Conservation (phyloP, 164 flowering plant genomes). For the Chimonanthus praecox region DNA sequence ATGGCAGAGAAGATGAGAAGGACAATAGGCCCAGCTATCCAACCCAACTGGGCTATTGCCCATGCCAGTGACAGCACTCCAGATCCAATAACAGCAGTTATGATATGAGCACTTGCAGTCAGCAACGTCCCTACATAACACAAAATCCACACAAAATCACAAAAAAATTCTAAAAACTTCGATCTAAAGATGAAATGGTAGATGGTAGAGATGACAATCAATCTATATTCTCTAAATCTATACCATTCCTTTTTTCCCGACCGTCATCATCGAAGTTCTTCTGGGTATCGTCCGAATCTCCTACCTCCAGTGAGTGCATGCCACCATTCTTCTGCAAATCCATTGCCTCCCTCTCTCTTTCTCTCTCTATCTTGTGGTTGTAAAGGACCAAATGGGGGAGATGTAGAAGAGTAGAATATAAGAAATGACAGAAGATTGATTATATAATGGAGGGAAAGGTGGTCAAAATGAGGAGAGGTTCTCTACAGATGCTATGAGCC, state of each 20-base stretch:
- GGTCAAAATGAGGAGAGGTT: not conserved
- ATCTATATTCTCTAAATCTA: too few species aligned
- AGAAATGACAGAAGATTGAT: not conserved
- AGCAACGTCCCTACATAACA: slow-evolving; percentile 56
- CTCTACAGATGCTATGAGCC: too few species aligned
- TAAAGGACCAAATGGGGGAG: not conserved
- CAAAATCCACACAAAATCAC: not conserved
- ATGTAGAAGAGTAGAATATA: not conserved
- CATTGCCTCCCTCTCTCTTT: not conserved
- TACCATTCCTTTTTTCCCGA: slow-evolving; percentile 57
- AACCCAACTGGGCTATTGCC: slow-evolving; percentile 92
- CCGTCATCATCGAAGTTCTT: slow-evolving; percentile 68
- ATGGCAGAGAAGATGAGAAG: slow-evolving; percentile 71
- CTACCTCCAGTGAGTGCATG: too few species aligned
- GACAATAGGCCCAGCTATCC: slow-evolving; percentile 71
- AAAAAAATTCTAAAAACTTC: not conserved
- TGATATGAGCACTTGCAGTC: slow-evolving; percentile 96
- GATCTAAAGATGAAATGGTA: not conserved
- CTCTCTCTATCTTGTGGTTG: not conserved
- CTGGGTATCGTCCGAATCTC: slow-evolving; percentile 6
- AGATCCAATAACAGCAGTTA: slow-evolving; percentile 96
- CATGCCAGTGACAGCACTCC: slow-evolving; percentile 91
- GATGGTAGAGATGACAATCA: not conserved
- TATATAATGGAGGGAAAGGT: not conserved
- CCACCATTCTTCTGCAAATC: not conserved